These are phyloP conservation scores for Naganishia kalamii DNA, from an alignment of 768 basidiomycete genomes.

Conservation along the genomic window DNA sequence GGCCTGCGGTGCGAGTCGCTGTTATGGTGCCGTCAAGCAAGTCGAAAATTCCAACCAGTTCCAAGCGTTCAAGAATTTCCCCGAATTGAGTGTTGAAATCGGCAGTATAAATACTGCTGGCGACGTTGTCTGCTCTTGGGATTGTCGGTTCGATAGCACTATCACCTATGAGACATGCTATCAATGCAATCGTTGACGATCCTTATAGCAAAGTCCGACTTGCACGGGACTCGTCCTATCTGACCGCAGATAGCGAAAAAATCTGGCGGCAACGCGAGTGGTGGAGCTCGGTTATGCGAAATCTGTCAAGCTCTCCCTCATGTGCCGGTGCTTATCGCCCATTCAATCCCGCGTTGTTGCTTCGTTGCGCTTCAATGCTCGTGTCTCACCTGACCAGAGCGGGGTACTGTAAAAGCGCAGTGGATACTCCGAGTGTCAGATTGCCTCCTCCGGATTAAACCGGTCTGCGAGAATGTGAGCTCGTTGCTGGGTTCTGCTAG, in stretches of 20 bases:
- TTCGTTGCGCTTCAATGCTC: too few relatives aligned
- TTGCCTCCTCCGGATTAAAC: too few relatives aligned
- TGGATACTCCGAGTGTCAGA: too few relatives aligned
- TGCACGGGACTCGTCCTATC: slow-evolving; percentile 14
- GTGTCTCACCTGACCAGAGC: too few relatives aligned
- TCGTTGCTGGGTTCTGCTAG: too few relatives aligned
- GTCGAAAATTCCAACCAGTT: neutral
- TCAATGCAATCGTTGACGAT: neutral
- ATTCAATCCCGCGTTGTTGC: neutral
- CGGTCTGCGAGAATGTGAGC: too few relatives aligned
- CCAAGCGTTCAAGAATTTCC: neutral
- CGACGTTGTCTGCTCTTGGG: neutral
- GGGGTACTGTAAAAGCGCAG: too few relatives aligned
- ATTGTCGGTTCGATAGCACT: slow-evolving; percentile 7
- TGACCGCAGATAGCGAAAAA: slow-evolving; percentile 15
- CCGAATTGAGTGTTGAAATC: too few relatives aligned
- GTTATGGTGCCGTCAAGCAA: neutral
- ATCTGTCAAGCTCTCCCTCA: neutral
- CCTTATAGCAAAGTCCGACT: neutral
- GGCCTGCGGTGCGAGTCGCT: neutral
- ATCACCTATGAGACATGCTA: slow-evolving; percentile 4
- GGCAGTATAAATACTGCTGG: neutral
- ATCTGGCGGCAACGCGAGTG: too few relatives aligned
- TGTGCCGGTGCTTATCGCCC: neutral
- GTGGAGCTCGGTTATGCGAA: too few relatives aligned